phyloP scores from a whole-genome alignment of 371 early-diverging fungal species.

The Mortierella sp. region DNA sequence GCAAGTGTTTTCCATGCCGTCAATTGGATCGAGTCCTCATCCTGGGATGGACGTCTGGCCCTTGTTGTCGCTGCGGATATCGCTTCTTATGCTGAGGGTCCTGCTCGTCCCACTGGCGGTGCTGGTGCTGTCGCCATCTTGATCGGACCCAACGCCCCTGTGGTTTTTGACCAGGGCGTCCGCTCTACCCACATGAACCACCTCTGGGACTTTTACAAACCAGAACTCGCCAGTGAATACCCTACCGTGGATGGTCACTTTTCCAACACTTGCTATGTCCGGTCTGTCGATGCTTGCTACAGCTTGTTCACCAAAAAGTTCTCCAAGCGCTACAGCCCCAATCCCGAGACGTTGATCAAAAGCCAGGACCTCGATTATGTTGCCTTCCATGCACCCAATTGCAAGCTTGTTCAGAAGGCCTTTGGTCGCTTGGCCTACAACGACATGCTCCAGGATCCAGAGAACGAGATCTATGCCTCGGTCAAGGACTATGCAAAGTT shows the following conservation, averaged over 20 bases:
- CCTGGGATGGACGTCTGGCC: slow-evolving; percentile 93
- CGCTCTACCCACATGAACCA: slow-evolving; percentile 96
- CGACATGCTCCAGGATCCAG: slow-evolving; percentile 86
- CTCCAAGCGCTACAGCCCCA: slow-evolving; percentile 51
- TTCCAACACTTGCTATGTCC: slow-evolving; percentile 92
- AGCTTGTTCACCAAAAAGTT: slow-evolving; percentile 83
- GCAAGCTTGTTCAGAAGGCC: slow-evolving; percentile 96
- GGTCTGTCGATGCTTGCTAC: slow-evolving; percentile 92
- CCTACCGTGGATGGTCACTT: slow-evolving; percentile 96
- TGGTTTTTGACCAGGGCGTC: slow-evolving; percentile 90
- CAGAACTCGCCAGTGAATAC: slow-evolving; percentile 94
- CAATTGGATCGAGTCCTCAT: slow-evolving; percentile 94
- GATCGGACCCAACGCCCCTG: slow-evolving; percentile 93
- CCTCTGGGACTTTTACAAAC: slow-evolving; percentile 98
- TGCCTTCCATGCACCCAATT: slow-evolving; percentile 96
- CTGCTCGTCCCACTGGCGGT: slow-evolving; percentile 96
- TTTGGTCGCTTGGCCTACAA: slow-evolving; percentile 86
- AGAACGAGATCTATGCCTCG: slow-evolving; percentile 70
- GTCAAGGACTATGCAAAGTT: slow-evolving; percentile 60
- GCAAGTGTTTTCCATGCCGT: slow-evolving; percentile 95
- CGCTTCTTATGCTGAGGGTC: slow-evolving; percentile 94
- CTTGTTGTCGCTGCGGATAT: slow-evolving; percentile 97
- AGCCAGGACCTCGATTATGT: slow-evolving; percentile 83
- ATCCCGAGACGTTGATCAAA: slow-evolving; percentile 43
- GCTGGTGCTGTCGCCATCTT: slow-evolving; percentile 96